A percentile compares a stretch with the other conserved stretches of the same genome.
Conservation (phyloP, 371 early-diverging fungal species). For the Zancudomyces culisetae region DNA sequence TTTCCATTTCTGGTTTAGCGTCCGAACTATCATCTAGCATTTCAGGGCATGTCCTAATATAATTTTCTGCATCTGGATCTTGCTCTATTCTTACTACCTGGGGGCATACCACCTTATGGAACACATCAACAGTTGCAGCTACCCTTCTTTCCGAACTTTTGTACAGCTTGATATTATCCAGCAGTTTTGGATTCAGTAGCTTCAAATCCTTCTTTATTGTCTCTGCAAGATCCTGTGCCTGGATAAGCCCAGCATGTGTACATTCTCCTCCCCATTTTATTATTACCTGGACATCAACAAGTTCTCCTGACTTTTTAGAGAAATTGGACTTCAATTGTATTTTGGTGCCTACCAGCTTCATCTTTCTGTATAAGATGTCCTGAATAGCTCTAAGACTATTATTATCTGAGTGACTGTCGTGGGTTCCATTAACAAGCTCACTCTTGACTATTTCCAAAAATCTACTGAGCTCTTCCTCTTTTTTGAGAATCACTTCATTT, state of each 20-base stretch:
- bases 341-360: slow-evolving; percentile 71
- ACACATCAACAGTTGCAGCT: slow-evolving; percentile 68
- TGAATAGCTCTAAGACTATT: slow-evolving; percentile 32
- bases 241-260: slow-evolving; percentile 86
- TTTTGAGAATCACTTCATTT: slow-evolving; percentile 68
- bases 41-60: slow-evolving; percentile 55
- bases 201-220: slow-evolving; percentile 78
- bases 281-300: slow-evolving; percentile 49
- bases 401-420: too few species aligned
- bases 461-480: slow-evolving; percentile 40
- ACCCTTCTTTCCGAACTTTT: slow-evolving; percentile 80
- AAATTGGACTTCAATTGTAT: slow-evolving; percentile 78
- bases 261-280: slow-evolving; percentile 97
- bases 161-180: slow-evolving; percentile 73
- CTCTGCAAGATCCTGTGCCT: slow-evolving; percentile 80
- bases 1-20: slow-evolving; percentile 83
- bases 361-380: slow-evolving; percentile 60
- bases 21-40: slow-evolving; percentile 88
- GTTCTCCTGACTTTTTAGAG: slow-evolving; percentile 6
- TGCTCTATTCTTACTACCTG: slow-evolving; percentile 3
- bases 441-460: slow-evolving; percentile 41
- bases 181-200: slow-evolving; percentile 61
- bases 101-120: slow-evolving; percentile 54
- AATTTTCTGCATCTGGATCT: not conserved
- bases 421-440: not conserved